Percentiles rank a stretch among this genome's conserved stretches.
Conservation (phyloP, 2,329 filamentous ascomycete genomes). For the Bipolaris gigantea region DNA sequence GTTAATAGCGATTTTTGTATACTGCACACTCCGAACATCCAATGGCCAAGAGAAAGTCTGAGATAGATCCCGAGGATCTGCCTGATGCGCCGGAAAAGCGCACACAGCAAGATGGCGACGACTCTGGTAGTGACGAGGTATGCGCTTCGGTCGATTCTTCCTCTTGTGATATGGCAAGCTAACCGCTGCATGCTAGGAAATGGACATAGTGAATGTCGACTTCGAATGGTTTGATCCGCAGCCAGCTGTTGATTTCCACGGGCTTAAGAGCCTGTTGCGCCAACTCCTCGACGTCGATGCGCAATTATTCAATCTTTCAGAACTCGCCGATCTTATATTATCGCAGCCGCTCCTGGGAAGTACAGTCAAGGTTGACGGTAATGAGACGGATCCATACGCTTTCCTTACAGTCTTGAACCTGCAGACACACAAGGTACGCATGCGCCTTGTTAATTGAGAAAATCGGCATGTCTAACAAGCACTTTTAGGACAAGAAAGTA, state of each 20-base stretch:
- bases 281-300: conserved; percentile 92
- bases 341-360: conserved; percentile 86
- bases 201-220: conserved; percentile 90
- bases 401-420: conserved; percentile 88
- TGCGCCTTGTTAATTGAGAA: not conserved
- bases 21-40: conserved; percentile 7
- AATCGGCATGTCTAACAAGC: conserved; percentile 1
- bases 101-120: conserved; percentile 37
- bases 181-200: conserved; percentile 61
- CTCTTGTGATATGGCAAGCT: conserved; percentile 12
- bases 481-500: conserved; percentile 63
- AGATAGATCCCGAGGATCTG: conserved; percentile 40
- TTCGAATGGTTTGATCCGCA: conserved; percentile 99
- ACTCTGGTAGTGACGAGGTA: conserved; percentile 46
- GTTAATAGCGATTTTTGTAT: not conserved
- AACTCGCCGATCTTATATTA: conserved; percentile 81
- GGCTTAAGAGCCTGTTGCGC: conserved; percentile 83
- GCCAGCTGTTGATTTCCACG: conserved; percentile 88
- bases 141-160: conserved; percentile 13
- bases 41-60: conserved; percentile 45
- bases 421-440: conserved; percentile 65
- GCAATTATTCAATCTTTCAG: conserved; percentile 82
- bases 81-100: conserved; percentile 40
- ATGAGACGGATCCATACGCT: conserved; percentile 88
- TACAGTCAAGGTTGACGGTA: conserved; percentile 95